phyloP scores from a whole-genome alignment of 805 yeast genomes.

The Suhomyces kilbournensis region DNA sequence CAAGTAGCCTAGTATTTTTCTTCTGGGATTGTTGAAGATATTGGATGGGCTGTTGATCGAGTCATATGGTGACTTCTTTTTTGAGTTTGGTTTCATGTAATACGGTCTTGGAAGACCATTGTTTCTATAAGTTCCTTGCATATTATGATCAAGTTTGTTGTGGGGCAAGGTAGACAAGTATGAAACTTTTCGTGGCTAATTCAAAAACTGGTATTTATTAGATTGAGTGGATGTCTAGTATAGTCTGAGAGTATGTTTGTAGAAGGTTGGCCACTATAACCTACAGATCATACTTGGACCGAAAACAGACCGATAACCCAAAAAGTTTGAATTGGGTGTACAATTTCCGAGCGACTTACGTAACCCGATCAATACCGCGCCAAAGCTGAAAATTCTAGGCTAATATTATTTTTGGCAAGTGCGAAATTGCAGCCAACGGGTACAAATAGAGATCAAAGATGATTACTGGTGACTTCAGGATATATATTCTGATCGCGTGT shows the following conservation, averaged over 20 bases:
- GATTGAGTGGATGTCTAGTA: background rate
- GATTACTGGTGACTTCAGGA: background rate
- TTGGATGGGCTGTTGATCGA: slow-evolving; percentile 22
- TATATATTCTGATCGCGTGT: background rate
- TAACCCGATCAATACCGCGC: background rate
- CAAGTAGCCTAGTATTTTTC: slow-evolving; percentile 38
- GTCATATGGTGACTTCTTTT: slow-evolving; percentile 35
- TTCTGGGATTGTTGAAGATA: slow-evolving; percentile 34
- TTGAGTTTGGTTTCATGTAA: slow-evolving; percentile 42
- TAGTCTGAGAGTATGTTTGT: background rate
- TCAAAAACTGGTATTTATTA: background rate
- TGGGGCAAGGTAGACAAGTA: background rate
- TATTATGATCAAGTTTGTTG: slow-evolving; percentile 8
- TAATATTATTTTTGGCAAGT: background rate
- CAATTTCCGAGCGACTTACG: background rate
- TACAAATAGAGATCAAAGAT: background rate
- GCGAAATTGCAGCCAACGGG: background rate
- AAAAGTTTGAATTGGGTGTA: background rate
- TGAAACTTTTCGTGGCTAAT: background rate
- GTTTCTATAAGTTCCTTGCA: slow-evolving; percentile 44
- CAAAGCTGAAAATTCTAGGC: background rate
- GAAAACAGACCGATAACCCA: background rate
- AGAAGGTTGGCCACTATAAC: background rate
- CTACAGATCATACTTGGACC: background rate
- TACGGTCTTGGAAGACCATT: slow-evolving; percentile 46